These are phyloP conservation scores for Lathyrus tuberosus DNA, from an alignment of 306 rosid genomes.

Conservation along the genomic window DNA sequence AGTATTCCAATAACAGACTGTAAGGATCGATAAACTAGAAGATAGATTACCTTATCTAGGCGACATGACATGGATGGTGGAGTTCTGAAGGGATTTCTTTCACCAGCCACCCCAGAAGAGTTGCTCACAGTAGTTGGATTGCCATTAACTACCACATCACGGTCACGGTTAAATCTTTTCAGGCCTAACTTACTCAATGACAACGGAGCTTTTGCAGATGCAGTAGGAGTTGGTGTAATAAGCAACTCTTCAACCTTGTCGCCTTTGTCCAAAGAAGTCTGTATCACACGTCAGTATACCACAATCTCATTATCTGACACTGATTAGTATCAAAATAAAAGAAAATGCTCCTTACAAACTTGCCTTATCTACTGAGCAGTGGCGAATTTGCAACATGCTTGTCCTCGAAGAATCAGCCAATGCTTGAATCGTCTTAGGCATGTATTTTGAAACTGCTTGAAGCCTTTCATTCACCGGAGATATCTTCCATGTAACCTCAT, in stretches of 20 bases:
- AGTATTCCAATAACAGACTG: constrained; percentile 13
- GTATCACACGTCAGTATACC: constrained; percentile 40
- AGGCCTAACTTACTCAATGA: constrained; percentile 54
- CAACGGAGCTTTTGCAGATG: constrained; percentile 48
- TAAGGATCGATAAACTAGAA: constrained; percentile 35
- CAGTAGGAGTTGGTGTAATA: constrained; percentile 48
- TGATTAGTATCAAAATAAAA: constrained; percentile 11
- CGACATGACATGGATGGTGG: constrained; percentile 79
- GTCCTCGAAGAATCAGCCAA: constrained; percentile 81
- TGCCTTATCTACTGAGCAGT: constrained; percentile 66
- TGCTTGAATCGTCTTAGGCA: constrained; percentile 67
- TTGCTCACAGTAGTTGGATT: constrained; percentile 38
- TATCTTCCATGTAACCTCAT: constrained; percentile 91
- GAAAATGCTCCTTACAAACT: constrained; percentile 16
- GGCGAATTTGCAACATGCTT: constrained; percentile 52
- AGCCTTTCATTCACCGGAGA: constrained; percentile 91
- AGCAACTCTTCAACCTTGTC: constrained; percentile 56
- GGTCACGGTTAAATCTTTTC: constrained; percentile 56
- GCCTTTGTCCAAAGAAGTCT: constrained; percentile 52
- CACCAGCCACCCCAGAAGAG: constrained; percentile 38
- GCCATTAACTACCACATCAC: constrained; percentile 38
- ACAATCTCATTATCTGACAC: constrained; percentile 17
- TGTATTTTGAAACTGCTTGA: constrained; percentile 69
- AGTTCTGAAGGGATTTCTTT: constrained; percentile 83
- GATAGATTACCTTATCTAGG: constrained; percentile 64